phyloP scores from a whole-genome alignment of 345 rosid genomes.

The Euclidium syriacum region DNA sequence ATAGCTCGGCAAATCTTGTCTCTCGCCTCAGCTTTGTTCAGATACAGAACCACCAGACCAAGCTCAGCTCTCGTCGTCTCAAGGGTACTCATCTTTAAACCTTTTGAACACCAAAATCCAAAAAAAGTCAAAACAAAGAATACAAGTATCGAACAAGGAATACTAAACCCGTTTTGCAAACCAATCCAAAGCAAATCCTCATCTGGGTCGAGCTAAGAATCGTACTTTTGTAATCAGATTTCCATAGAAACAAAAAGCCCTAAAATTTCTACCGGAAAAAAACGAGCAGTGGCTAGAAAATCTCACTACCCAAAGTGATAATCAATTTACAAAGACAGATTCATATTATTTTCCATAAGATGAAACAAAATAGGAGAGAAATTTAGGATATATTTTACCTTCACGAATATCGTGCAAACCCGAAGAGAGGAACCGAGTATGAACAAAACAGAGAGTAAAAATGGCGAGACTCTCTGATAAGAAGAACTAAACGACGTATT shows the following conservation, averaged over 20 bases:
- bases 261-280: neutral
- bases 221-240: neutral
- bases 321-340: neutral
- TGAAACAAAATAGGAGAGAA: neutral
- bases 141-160: neutral
- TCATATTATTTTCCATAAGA: neutral
- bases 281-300: neutral
- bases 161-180: neutral
- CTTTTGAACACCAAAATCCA: neutral
- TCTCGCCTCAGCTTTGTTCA: constrained; percentile 96
- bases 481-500: neutral
- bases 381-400: neutral
- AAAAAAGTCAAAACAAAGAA: neutral
- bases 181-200: neutral
- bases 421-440: neutral
- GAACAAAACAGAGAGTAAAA: neutral
- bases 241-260: neutral
- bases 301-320: neutral
- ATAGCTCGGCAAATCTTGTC: constrained; percentile 99
- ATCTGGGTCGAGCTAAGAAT: neutral
- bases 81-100: constrained; percentile 44
- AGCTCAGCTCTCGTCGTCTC: constrained; percentile 93
- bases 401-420: neutral
- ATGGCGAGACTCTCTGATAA: neutral
- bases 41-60: constrained; percentile 68